A percentile compares a stretch with the other conserved stretches of the same genome.
Conservation (phyloP, 176 grass and related monocot genomes). For the Aegilops bicornis region DNA sequence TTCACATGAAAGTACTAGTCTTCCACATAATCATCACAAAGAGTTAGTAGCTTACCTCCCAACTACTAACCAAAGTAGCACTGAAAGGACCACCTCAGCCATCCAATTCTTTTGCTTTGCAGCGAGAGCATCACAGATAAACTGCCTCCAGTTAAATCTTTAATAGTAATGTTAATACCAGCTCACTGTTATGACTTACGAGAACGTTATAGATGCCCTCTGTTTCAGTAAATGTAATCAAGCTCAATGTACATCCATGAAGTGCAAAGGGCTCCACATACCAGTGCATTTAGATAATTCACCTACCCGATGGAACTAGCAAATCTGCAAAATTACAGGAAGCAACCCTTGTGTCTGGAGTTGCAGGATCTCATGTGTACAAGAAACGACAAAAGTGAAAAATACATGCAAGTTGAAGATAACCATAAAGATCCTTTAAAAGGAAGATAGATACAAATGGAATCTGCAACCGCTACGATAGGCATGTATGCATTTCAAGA, state of each 20-base stretch:
- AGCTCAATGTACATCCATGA: not conserved
- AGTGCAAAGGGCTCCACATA: not conserved
- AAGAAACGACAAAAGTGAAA: not conserved
- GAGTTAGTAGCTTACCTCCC: conserved; percentile 26
- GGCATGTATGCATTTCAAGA: conserved; percentile 3
- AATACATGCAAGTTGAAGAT: conserved; percentile 13
- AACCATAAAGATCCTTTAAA: conserved; percentile 6
- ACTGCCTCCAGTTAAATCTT: not conserved
- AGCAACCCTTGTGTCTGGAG: not conserved
- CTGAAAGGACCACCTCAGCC: conserved; percentile 22
- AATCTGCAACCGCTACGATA: conserved; percentile 19
- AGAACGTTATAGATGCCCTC: not conserved
- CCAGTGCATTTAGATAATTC: not conserved
- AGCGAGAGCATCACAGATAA: not conserved
- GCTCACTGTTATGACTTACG: not conserved
- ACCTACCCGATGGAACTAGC: not conserved
- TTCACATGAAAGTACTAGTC: conserved; percentile 11
- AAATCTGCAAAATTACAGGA: not conserved
- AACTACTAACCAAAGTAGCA: conserved; percentile 36
- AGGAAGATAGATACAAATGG: not conserved
- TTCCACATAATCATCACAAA: conserved; percentile 20
- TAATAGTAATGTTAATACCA: not conserved
- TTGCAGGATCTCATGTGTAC: not conserved
- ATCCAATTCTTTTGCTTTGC: conserved; percentile 9
- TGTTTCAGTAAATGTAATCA: not conserved